Conservation (phyloP, 192 early-diverging fungal species). For the Umbelopsis ramanniana region DNA sequence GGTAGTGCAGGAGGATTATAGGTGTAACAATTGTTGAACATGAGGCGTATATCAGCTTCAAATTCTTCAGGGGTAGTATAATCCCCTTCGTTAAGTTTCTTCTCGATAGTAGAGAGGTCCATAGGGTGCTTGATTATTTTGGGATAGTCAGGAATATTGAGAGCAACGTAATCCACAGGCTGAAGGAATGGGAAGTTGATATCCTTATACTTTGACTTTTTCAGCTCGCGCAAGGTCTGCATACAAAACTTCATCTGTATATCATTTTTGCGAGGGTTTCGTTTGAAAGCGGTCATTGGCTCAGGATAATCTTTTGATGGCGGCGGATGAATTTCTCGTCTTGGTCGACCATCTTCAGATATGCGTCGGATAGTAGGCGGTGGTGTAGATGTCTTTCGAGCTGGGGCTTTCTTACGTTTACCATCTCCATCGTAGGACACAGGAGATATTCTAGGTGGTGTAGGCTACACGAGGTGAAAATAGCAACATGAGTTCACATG, state of each 20-base stretch:
- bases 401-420: constrained; percentile 37
- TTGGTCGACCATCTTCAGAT: constrained; percentile 62
- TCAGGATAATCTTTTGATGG: constrained; percentile 54
- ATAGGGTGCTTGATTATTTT: constrained; percentile 86
- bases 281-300: constrained; percentile 29
- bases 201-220: constrained; percentile 68
- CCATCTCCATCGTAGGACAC: constrained; percentile 3
- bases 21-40: constrained; percentile 85
- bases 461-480: constrained; percentile 11
- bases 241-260: constrained; percentile 69
- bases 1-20: constrained; percentile 76
- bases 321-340: constrained; percentile 71
- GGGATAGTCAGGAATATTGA: constrained; percentile 89
- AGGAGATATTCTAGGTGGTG: constrained; percentile 30
- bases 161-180: constrained; percentile 85
- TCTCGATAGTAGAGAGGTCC: constrained; percentile 82
- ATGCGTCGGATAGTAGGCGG: constrained; percentile 37
- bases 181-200: constrained; percentile 75
- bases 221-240: constrained; percentile 64
- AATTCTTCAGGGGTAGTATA: constrained; percentile 73
- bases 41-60: constrained; percentile 76
- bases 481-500: constrained; percentile 26
- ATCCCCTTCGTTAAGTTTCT: constrained; percentile 65
- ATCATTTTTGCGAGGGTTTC: constrained; percentile 51
- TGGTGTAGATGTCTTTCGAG: constrained; percentile 26